Conservation (phyloP, 148 eudicot species). For the Vaccinium macrocarpon region DNA sequence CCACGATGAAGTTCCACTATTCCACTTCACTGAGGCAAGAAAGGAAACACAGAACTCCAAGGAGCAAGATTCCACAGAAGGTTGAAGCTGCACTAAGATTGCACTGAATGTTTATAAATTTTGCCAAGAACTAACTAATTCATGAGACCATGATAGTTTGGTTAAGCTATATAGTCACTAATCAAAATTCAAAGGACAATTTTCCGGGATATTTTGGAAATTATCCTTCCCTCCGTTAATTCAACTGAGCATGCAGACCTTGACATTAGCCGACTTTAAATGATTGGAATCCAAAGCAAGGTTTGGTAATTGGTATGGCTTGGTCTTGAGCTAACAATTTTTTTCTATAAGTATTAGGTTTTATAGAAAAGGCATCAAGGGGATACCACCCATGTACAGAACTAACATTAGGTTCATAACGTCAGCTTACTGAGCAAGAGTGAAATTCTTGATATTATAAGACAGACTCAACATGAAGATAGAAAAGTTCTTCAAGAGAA, state of each 20-base stretch:
- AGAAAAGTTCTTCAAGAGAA: slow-evolving; percentile 5
- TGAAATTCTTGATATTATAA: background rate
- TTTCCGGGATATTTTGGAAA: background rate
- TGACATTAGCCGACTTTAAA: background rate
- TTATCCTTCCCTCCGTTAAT: background rate
- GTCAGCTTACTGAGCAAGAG: background rate
- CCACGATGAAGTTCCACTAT: background rate
- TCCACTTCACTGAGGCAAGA: background rate
- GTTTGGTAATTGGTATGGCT: background rate
- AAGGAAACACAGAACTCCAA: background rate
- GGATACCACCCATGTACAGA: background rate
- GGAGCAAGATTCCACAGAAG: background rate
- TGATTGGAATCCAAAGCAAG: background rate
- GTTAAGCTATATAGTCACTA: background rate
- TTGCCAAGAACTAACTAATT: background rate
- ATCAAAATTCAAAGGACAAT: background rate
- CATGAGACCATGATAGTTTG: background rate
- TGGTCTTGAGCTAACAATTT: background rate
- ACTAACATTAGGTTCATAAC: background rate
- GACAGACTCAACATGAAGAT: background rate
- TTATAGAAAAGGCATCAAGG: too few species aligned
- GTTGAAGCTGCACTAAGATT: background rate
- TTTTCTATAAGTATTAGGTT: too few species aligned
- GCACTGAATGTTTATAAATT: background rate
- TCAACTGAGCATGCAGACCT: background rate